These are phyloP conservation scores for Suillus bovinus DNA, from an alignment of 768 basidiomycete genomes.

Conservation along the genomic window DNA sequence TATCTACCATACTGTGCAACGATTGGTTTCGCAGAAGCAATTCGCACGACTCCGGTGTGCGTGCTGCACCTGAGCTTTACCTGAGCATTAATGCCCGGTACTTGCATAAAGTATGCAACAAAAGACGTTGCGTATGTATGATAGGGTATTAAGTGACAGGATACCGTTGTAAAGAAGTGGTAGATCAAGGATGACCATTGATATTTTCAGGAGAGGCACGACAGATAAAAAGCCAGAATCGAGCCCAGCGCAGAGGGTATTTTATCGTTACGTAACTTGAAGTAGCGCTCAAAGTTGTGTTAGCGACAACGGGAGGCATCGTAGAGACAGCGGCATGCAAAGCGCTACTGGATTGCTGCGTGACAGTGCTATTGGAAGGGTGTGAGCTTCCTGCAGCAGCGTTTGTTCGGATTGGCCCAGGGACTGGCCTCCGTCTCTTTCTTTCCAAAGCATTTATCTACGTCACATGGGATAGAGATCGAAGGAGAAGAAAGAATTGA, in stretches of 20 bases:
- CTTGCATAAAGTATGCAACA: neutral
- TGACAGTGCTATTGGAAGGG: neutral
- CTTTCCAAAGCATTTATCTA: neutral
- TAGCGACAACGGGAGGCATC: too few species aligned
- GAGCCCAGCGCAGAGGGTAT: neutral
- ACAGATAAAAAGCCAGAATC: neutral
- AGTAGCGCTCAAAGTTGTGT: neutral
- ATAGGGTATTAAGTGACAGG: neutral
- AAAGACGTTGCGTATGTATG: neutral
- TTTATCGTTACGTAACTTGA: neutral
- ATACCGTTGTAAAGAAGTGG: neutral
- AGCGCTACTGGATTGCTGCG: neutral
- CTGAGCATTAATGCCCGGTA: too few species aligned
- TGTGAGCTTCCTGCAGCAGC: neutral
- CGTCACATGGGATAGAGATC: neutral
- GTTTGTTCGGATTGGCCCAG: too few species aligned
- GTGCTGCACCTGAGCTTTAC: neutral
- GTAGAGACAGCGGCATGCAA: too few species aligned
- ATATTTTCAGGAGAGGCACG: neutral
- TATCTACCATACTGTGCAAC: too few species aligned
- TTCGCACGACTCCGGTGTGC: neutral
- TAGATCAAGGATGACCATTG: neutral
- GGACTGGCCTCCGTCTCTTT: neutral
- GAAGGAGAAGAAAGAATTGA: neutral
- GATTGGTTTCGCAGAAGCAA: neutral